Evolutionary conservation across 1,284 basidiomycete genomes (phyloP), one percentile per base, ranked within the genome.

Genomic region (Ceratobasidium sp.): DNA sequence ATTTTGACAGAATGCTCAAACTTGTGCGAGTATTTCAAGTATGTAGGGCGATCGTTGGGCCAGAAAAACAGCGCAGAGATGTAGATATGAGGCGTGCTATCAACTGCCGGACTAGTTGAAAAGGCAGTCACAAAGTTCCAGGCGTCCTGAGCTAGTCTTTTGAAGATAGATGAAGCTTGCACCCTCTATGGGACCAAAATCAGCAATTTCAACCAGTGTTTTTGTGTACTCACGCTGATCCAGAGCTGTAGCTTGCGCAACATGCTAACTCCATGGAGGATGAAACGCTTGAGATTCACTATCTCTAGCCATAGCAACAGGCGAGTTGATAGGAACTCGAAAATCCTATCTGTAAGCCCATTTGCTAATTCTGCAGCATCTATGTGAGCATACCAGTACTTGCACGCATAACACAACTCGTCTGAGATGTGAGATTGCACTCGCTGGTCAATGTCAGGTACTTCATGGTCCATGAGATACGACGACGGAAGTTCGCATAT

Each of bases 301-400:
- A 64, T 34, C 34, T 64, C 61, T 18, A 64, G 32, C 32, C 61
- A 64, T 12, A 64, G 18, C 1, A 64, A 21, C 14, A 64, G 30
- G 8, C 30, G 23, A 14, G 16, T n/a, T 3, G 62, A 39, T 18
- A 65, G 9, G 10, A 67, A 18, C 1, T 41, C n/a, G n/a, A 23
- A 12, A 12, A 55, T 1, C 10, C 8, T 12, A 1, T 4, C 50
- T n/a, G 23, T 3, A 0, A 67, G 12, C 5, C 14, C 4, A 6
- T 41, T 21, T 28, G 21, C 2, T 12, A 28, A 1, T 4, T 1
- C 4, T 5, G 10, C 36, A 3, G 45, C 18, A 8, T 30, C n/a
- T 28, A 64, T 8, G 23, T 64, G 45, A 8, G 26, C 9, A 4
- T 3, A 21, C 64, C 50, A 67, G 3, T 67, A 16, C 2, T 3